phyloP scores from a whole-genome alignment of 106 monocot species.

The Dioscorea zingiberensis region DNA sequence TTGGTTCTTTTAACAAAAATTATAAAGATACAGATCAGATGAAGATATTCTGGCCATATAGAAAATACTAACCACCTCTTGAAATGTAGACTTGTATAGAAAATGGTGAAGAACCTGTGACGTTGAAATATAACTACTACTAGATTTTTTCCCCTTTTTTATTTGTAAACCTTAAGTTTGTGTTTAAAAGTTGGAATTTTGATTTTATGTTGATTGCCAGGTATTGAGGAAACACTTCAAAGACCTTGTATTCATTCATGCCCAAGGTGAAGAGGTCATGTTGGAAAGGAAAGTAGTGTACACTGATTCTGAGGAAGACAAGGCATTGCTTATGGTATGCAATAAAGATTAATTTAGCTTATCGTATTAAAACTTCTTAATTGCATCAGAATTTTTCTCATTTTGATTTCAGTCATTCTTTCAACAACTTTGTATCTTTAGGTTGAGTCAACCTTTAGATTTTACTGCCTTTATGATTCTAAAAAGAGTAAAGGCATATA shows the following conservation, averaged over 20 bases:
- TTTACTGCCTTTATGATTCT: background rate
- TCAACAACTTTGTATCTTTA: background rate
- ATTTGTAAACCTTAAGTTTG: too few species aligned
- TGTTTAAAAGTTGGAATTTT: too few species aligned
- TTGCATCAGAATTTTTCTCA: background rate
- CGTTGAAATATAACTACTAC: too few species aligned
- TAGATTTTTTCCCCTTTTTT: too few species aligned
- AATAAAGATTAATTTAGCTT: background rate
- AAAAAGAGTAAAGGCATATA: background rate
- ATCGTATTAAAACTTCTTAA: background rate
- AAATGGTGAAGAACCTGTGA: too few species aligned
- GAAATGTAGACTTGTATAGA: too few species aligned
- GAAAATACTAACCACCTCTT: too few species aligned
- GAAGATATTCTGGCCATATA: too few species aligned
- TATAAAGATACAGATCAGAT: too few species aligned
- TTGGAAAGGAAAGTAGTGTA: slow-evolving; percentile 47
- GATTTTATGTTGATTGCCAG: slow-evolving; percentile 20
- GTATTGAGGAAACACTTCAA: slow-evolving; percentile 72
- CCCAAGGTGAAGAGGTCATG: slow-evolving; percentile 6
- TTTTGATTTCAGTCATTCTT: background rate
- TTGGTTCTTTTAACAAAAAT: too few species aligned
- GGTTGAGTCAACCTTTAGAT: background rate
- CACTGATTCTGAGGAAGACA: slow-evolving; percentile 48
- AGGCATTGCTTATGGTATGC: slow-evolving; percentile 68
- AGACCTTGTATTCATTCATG: slow-evolving; percentile 55